A percentile compares a stretch with the other conserved stretches of the same genome.
Evolutionary conservation across 805 yeast species (phyloP).

Genomic region (Ogataea minuta): DNA sequence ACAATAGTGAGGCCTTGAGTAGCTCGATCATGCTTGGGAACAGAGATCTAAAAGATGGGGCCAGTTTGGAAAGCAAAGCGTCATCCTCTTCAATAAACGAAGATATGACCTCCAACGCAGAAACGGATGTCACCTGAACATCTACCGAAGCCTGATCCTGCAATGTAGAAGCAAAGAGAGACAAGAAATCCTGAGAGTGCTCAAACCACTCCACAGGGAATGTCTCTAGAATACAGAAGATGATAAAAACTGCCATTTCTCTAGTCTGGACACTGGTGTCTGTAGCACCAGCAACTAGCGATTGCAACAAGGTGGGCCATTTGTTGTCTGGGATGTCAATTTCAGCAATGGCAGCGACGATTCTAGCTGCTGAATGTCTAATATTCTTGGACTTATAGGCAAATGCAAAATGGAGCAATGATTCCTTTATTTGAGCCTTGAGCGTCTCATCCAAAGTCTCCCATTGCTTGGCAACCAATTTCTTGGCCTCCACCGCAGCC

Average conservation of each 20-base stretch:
- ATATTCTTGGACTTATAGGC: slow-evolving; percentile 59
- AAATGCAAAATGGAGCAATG: slow-evolving; percentile 69
- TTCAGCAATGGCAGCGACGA: slow-evolving; percentile 81
- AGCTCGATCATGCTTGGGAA: slow-evolving; percentile 83
- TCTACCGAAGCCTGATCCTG: slow-evolving; percentile 60
- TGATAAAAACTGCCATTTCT: slow-evolving; percentile 80
- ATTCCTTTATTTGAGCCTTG: slow-evolving; percentile 60
- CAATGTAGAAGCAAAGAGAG: slow-evolving; percentile 67
- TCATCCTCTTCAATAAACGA: slow-evolving; percentile 62
- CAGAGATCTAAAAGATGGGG: slow-evolving; percentile 52
- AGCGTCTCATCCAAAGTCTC: slow-evolving; percentile 43
- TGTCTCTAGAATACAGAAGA: slow-evolving; percentile 75
- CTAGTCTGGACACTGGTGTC: slow-evolving; percentile 50
- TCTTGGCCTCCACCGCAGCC: slow-evolving; percentile 96
- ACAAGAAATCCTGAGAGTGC: slow-evolving; percentile 65
- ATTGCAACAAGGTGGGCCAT: slow-evolving; percentile 79
- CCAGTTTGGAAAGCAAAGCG: slow-evolving; percentile 42
- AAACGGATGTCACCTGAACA: slow-evolving; percentile 78
- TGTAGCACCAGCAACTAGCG: slow-evolving; percentile 65
- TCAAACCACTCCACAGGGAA: slow-evolving; percentile 55
- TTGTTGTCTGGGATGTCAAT: slow-evolving; percentile 59
- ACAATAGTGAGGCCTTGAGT: slow-evolving; percentile 66
- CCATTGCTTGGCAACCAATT: slow-evolving; percentile 77
- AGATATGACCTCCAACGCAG: slow-evolving; percentile 73
- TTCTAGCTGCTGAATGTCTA: slow-evolving; percentile 87